phyloP scores from a whole-genome alignment of 495 filamentous ascomycete species.

The Umbilicaria muhlenbergii region DNA sequence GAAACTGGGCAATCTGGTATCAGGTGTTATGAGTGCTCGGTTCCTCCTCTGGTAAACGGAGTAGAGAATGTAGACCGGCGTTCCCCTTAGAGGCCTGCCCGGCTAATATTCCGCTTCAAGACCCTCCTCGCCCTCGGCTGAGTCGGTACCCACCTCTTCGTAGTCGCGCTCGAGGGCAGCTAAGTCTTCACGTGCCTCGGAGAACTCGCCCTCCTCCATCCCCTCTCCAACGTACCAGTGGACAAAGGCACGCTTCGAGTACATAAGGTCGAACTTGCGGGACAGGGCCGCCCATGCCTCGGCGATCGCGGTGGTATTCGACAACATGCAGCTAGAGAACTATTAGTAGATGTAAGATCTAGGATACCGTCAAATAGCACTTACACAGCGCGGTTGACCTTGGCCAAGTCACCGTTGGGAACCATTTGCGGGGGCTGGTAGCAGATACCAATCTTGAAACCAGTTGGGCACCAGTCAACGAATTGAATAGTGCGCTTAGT shows the following conservation, averaged over 20 bases:
- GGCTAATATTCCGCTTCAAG: conserved; percentile 90
- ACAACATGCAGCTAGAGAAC: conserved; percentile 75
- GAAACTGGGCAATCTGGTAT: too few relatives aligned
- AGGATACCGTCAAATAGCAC: conserved; percentile 19
- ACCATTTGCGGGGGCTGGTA: conserved; percentile 93
- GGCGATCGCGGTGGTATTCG: conserved; percentile 97
- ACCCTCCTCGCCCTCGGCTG: conserved; percentile 74
- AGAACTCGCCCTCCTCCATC: conserved; percentile 99
- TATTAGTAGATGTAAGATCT: conserved; percentile 9
- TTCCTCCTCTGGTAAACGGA: too few relatives aligned
- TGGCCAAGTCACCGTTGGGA: conserved; percentile 91
- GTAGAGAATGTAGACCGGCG: too few relatives aligned
- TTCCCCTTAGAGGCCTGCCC: background rate
- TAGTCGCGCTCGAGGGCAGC: conserved; percentile 97
- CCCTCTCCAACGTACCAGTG: conserved; percentile 99
- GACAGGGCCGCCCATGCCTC: conserved; percentile 97
- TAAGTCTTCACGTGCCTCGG: conserved; percentile 94
- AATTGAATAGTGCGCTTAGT: conserved; percentile 98
- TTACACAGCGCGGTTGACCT: conserved; percentile 95
- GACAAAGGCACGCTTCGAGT: conserved; percentile 98
- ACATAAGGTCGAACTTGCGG: conserved; percentile 99
- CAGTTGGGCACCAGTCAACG: conserved; percentile 99
- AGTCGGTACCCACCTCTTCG: conserved; percentile 97
- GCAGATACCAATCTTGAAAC: conserved; percentile 99
- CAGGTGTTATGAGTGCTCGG: too few relatives aligned